These are phyloP conservation scores for Oryza glaberrima DNA, from an alignment of 176 grass and related monocot genomes.

Conservation along the genomic window DNA sequence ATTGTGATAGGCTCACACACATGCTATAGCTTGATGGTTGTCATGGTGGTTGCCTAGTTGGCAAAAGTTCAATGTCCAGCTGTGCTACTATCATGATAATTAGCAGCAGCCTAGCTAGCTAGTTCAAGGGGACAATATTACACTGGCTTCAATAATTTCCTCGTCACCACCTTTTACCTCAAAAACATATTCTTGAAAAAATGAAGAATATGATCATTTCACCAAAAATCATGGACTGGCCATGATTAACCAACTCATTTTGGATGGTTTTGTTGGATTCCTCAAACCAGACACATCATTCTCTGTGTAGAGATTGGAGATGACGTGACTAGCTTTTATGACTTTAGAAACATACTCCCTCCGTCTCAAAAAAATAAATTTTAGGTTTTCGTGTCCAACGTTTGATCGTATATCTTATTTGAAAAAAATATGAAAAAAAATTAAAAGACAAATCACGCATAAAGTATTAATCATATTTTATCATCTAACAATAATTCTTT, in stretches of 20 bases:
- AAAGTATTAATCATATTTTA: too few relatives aligned
- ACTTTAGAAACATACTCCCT: not conserved
- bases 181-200: not conserved
- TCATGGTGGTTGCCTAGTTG: slow-evolving; percentile 1
- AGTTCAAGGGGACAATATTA: not conserved
- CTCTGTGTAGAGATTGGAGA: not conserved
- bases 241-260: not conserved
- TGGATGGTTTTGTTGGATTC: too few relatives aligned
- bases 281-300: too few relatives aligned
- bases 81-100: not conserved
- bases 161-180: not conserved
- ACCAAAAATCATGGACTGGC: not conserved
- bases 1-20: not conserved
- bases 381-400: too few relatives aligned
- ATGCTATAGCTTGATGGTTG: not conserved
- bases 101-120: not conserved
- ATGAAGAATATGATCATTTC: not conserved
- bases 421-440: too few relatives aligned
- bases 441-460: too few relatives aligned
- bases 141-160: not conserved
- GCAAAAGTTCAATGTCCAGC: not conserved
- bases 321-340: not conserved
- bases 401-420: too few relatives aligned
- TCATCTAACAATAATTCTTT: not conserved
- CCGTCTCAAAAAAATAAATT: too few relatives aligned